Evolutionary conservation across 2,329 filamentous ascomycete species (phyloP), one percentile per base, ranked within the genome.

Genomic region (Arthrobotrys entomopaga): DNA sequence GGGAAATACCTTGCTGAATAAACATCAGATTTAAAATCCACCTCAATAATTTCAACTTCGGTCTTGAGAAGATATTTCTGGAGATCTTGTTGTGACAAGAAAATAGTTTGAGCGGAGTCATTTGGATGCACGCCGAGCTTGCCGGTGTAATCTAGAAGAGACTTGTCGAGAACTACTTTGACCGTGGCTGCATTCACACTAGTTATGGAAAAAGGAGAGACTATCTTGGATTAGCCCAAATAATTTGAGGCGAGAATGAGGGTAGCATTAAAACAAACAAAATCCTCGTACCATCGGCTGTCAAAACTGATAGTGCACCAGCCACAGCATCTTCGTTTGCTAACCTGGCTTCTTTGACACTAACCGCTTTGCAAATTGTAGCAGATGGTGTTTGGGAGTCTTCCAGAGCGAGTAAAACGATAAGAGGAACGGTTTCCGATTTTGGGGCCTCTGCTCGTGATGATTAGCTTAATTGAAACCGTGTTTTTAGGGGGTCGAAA

Each of bases 181-280:
- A 79, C 76, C 3, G 77, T 29, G 5, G 77, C 49, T n/a, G 77
- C 65, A 43, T 79, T 79, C 13, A 76, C 75, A 10, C 75, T 76
- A 24, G 76, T 78, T 43, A 79, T 76, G 1, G 77, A 76, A n/a
- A 79, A 71, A n/a, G 78, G 76, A 16, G 78, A 79, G n/a, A 79
- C 78, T 79, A 16, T n/a, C 54, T 34, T 34, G 26, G 54, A 40
- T 63, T 24, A 64, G 57, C 13, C 13, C 11, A 42, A 15, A 16
- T 1, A 57, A 10, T 59, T 8, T 13, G 22, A 3, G 19, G 8
- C 4, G 19, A 26, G 19, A 8, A 10, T 20, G 19, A 50, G 7
- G n/a, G 11, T 10, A n/a, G 16, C n/a, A 19, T 38, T 49, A 20
- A 24, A 49, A 34, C 29, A 34, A 34, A 34, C 29, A 34, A 34